Base-by-base conservation (phyloP, 805 yeast genomes). In the Priceomyces fermenticarens region DNA sequence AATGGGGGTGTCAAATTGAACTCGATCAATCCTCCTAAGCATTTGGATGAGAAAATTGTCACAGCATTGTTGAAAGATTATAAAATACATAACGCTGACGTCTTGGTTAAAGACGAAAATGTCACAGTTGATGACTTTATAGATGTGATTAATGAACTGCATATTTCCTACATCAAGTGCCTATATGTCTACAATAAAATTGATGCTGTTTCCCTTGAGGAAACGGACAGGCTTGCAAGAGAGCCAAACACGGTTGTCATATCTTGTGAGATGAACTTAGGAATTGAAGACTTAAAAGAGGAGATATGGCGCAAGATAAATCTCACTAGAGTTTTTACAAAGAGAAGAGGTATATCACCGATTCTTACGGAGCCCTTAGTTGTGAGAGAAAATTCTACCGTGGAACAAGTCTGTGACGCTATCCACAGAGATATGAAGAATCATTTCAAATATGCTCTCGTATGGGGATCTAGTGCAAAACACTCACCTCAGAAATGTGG, bases 401-500 rank as follows among this genome's bases (percentile, higher is more conserved):
- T 91, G 39, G 91, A 84, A 49, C 88, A 83, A 49, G 88, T 91
- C 23, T 91, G 99, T 69, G 90, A 91, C 57, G 77, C 93, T 10
- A 84, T 91, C 47, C 98, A 91, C 60, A 78, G 95, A 52, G 97
- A 90, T 54, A 85, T 91, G 73, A 90, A 89, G 57, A 82, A 85
- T 48, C 88, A 85, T 55, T 91, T 93, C 73, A 88, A 89, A 60
- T 89, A 90, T 60, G 98, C 98, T 0, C 65, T 89, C 55, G 97
- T 91, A 4, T 91, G 98, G 97, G 99, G 99, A 0, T 81, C 90
- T 1, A 83, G 95, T 35, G 85, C 97, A 5, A 93, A 93, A 60
- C 96, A 88, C 58, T 87, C 91, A 28, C 98, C 98, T 3, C 99
- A 91, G 58, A 91, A 91, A 58, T 91, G 98, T 72, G 98, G 99